Evolutionary conservation across 2,329 filamentous ascomycete genomes (phyloP).

Genomic region (Aspergillus pseudotamarii): DNA sequence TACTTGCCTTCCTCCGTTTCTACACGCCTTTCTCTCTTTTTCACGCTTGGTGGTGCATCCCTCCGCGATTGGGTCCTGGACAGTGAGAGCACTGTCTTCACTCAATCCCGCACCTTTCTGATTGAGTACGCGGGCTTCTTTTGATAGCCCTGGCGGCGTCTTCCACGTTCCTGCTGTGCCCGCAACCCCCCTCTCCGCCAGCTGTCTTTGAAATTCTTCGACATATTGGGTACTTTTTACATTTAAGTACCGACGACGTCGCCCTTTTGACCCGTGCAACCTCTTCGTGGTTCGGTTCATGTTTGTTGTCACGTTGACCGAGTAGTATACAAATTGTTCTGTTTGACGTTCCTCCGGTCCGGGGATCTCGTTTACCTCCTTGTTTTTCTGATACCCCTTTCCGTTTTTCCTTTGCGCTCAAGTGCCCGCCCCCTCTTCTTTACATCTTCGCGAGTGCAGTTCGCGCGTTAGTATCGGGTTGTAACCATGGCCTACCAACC

Average conservation of each 20-base stretch:
- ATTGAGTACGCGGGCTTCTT: slow-evolving; percentile 20
- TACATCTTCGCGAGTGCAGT: slow-evolving; percentile 16
- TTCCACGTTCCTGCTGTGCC: slow-evolving; percentile 26
- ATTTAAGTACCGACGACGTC: background rate
- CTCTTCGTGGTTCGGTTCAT: slow-evolving; percentile 7
- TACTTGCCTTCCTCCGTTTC: slow-evolving; percentile 2
- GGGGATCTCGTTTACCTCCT: slow-evolving; percentile 15
- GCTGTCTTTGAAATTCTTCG: slow-evolving; percentile 13
- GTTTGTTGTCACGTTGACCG: background rate
- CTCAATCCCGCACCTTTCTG: slow-evolving; percentile 12
- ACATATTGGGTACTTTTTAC: slow-evolving; percentile 14
- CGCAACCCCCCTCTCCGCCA: slow-evolving; percentile 18
- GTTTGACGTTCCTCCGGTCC: slow-evolving; percentile 17
- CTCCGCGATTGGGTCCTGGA: background rate
- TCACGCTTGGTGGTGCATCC: background rate
- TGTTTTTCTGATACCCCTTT: slow-evolving; percentile 27
- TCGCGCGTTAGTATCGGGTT: slow-evolving; percentile 16
- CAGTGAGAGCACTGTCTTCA: slow-evolving; percentile 4
- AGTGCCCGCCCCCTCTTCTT: slow-evolving; percentile 12
- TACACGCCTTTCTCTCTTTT: slow-evolving; percentile 7
- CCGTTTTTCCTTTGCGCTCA: slow-evolving; percentile 23
- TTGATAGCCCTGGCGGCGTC: slow-evolving; percentile 29
- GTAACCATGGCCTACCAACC: slow-evolving; percentile 67
- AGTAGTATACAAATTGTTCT: slow-evolving; percentile 7
- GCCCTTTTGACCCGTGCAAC: background rate